Percentiles rank a stretch among this genome's conserved stretches.
Conservation (phyloP, 2,329 filamentous ascomycete genomes). For the Nemania sp. region DNA sequence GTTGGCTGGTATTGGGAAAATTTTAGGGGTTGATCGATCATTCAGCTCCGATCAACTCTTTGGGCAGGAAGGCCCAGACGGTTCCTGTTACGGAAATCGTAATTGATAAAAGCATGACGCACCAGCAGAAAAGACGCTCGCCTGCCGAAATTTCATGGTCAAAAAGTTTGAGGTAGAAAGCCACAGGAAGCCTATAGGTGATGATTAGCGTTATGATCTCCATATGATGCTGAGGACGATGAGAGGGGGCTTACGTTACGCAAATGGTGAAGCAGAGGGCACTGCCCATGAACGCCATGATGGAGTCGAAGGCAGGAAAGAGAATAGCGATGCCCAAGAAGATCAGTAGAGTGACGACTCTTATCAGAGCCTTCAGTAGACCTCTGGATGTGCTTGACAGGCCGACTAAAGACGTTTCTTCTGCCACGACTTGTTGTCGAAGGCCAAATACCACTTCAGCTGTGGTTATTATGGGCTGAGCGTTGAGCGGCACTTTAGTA, state of each 20-base stretch:
- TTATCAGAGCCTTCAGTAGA: constrained; percentile 62
- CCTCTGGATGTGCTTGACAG: constrained; percentile 62
- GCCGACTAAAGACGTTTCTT: constrained; percentile 54
- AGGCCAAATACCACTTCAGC: constrained; percentile 81
- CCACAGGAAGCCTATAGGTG: constrained; percentile 67
- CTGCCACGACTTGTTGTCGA: constrained; percentile 51
- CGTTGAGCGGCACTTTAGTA: constrained; percentile 92
- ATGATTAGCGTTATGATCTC: not conserved
- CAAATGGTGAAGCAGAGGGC: constrained; percentile 93
- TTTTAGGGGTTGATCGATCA: not conserved
- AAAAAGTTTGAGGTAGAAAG: constrained; percentile 91
- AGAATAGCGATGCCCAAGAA: constrained; percentile 74
- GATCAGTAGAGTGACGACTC: constrained; percentile 68
- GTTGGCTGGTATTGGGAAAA: not conserved
- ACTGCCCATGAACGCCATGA: constrained; percentile 89
- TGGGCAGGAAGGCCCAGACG: constrained; percentile 85
- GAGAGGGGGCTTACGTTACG: constrained; percentile 64
- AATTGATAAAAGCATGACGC: constrained; percentile 70
- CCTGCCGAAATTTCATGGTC: constrained; percentile 66
- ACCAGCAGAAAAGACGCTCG: constrained; percentile 71
- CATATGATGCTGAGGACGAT: not conserved
- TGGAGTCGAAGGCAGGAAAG: constrained; percentile 80
- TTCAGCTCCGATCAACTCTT: constrained; percentile 66
- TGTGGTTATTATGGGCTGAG: constrained; percentile 84
- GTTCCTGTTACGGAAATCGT: constrained; percentile 78